Conservation (phyloP, 2,329 filamentous ascomycete species). For the Xylariaceae sp. region DNA sequence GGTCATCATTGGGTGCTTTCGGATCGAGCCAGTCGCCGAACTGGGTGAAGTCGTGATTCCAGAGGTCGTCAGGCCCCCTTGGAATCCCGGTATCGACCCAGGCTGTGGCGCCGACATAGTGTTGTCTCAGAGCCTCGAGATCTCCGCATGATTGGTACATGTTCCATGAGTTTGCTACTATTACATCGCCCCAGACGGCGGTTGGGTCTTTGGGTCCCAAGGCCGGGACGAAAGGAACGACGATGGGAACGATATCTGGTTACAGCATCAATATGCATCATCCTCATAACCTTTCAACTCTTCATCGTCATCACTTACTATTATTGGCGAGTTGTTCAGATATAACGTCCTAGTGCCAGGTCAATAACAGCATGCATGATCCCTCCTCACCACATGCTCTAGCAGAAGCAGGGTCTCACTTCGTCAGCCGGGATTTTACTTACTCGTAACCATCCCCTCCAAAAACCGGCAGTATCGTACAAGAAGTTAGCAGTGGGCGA, state of each 20-base stretch:
- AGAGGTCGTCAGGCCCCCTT: constrained; percentile 35
- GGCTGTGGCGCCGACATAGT: constrained; percentile 37
- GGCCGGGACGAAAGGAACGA: constrained; percentile 29
- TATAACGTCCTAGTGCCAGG: constrained; percentile 36
- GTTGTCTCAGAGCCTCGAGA: constrained; percentile 31
- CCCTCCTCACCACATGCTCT: neutral
- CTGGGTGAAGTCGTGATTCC: constrained; percentile 36
- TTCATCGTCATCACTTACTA: constrained; percentile 14
- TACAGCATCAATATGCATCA: constrained; percentile 3
- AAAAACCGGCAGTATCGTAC: constrained; percentile 48
- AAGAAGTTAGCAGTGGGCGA: constrained; percentile 47
- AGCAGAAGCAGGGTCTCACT: neutral
- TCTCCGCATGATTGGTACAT: constrained; percentile 39
- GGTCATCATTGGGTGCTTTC: constrained; percentile 37
- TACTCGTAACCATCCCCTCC: constrained; percentile 43
- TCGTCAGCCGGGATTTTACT: neutral
- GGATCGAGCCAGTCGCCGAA: constrained; percentile 48
- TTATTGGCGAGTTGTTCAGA: constrained; percentile 29
- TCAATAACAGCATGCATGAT: neutral
- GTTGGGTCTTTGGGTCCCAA: constrained; percentile 25
- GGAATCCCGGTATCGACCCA: constrained; percentile 38
- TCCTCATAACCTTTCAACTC: too few species aligned
- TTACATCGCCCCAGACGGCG: constrained; percentile 42
- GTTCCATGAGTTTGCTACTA: constrained; percentile 39
- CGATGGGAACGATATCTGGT: constrained; percentile 27